These are phyloP conservation scores for Boletus insuetus DNA, from an alignment of 768 basidiomycete species.

Conservation along the genomic window DNA sequence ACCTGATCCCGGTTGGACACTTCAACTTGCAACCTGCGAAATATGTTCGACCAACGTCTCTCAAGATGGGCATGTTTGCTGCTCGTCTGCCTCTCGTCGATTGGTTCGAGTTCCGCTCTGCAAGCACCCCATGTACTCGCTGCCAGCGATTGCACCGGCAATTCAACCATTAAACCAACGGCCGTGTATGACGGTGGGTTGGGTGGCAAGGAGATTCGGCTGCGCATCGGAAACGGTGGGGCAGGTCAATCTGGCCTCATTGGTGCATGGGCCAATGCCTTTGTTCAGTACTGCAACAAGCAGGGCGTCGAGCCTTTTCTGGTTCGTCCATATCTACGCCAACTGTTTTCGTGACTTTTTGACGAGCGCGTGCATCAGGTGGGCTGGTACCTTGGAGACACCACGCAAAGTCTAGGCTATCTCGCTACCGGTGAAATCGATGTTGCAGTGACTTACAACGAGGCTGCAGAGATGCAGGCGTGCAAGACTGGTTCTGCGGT, in stretches of 20 bases:
- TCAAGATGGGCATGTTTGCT: no score
- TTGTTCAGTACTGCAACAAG: constrained; percentile 33
- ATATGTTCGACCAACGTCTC: no score
- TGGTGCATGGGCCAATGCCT: constrained; percentile 45
- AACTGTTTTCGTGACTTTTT: neutral
- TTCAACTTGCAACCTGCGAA: no score
- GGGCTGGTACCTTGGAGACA: constrained; percentile 57
- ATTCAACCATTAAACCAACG: constrained; percentile 5
- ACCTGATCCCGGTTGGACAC: no score
- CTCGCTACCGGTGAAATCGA: constrained; percentile 44
- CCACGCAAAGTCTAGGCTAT: constrained; percentile 46
- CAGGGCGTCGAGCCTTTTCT: constrained; percentile 26
- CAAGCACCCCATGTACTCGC: no score
- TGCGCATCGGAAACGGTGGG: constrained; percentile 50
- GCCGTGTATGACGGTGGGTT: constrained; percentile 43
- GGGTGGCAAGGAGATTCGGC: constrained; percentile 29
- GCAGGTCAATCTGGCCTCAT: constrained; percentile 53
- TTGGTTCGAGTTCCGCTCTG: no score
- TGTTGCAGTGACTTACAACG: constrained; percentile 52
- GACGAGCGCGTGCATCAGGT: constrained; percentile 33
- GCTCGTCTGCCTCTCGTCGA: no score
- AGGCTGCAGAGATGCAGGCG: constrained; percentile 45
- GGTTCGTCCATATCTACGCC: constrained; percentile 31
- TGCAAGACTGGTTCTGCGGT: constrained; percentile 32
- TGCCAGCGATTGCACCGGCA: no score